Base-by-base conservation (phyloP, 106 monocot species). In the Hemerocallis citrina region DNA sequence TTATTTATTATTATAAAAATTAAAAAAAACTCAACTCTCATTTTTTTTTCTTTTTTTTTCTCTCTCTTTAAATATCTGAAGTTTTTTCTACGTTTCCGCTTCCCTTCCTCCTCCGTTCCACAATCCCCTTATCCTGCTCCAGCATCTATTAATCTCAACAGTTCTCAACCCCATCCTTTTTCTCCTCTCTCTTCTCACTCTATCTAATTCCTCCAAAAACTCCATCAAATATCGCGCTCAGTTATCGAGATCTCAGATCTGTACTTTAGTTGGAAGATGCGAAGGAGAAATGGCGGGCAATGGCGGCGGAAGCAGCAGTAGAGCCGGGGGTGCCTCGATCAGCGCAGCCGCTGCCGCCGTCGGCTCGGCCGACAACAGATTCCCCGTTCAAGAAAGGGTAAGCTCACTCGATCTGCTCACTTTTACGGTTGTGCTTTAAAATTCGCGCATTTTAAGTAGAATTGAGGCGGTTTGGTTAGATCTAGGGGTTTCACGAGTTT, bases 371-470 rank as follows among this genome's bases (percentile, higher is more conserved):
- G 74, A 77, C 29, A 70, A 57, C 19, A 69, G 80, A 67, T 71
- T 81, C 52, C 73, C 66, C 22, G 61, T 50, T 23, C 70, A 61
- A 15, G 76, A 80, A 55, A 76, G 85, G 73, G 85, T 85, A 80
- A 58, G 57, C 38, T 13, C 56, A 46, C 49, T 54, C 29, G 54
- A 32, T 21, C 39, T 64, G 11, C 19, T 42, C 14, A 10, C 63
- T 34, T 32, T 32, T 34, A 5, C 10, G 7, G 9, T 14, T 5
- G 24, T 38, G 25, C 15, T 54, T 39, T 9, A 0, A n/a, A 2
- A 33, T 33, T 57, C 30, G 0, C 45, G 40, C 43, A 31, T 32
- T 54, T 16, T 32, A 4, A 5, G 1, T 50, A 50, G 8, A 41
- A 10, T 50, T 27, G 11, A 25, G 48, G n/a, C 29, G 29, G 0